Conservation (phyloP, 1,284 basidiomycete genomes). For the Ganoderma sinense region DNA sequence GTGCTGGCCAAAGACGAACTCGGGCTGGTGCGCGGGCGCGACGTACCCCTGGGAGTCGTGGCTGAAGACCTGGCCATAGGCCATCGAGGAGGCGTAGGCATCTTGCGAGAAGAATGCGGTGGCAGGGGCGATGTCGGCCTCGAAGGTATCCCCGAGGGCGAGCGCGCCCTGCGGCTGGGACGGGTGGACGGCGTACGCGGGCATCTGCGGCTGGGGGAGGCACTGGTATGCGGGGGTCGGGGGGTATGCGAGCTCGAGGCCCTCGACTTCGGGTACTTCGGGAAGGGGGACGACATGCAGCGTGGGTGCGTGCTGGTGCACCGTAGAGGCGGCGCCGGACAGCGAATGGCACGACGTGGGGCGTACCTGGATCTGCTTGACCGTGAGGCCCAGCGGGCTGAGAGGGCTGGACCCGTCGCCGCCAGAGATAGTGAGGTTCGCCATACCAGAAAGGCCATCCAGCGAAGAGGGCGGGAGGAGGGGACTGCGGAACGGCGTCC, state of each 20-base stretch:
- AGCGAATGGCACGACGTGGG: not conserved
- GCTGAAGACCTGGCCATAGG: not conserved
- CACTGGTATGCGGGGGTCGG: not conserved
- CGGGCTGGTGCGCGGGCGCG: not conserved
- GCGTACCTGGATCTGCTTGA: not conserved
- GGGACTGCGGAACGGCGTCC: constrained; percentile 21
- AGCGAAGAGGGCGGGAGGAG: constrained; percentile 18
- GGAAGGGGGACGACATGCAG: constrained; percentile 1
- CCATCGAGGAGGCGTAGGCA: not conserved
- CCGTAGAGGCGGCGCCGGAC: not conserved
- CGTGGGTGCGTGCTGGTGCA: not conserved
- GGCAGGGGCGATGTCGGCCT: not conserved
- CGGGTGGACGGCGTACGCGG: constrained; percentile 4
- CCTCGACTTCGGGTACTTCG: not conserved
- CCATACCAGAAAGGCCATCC: not conserved
- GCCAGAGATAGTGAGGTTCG: constrained; percentile 5
- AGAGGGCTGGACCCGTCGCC: constrained; percentile 5
- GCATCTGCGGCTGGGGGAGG: not conserved
- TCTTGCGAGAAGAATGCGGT: not conserved
- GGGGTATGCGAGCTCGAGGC: not conserved
- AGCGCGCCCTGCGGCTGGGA: constrained; percentile 16
- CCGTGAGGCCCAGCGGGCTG: constrained; percentile 3
- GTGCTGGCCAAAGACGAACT: not conserved
- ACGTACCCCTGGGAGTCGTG: not conserved
- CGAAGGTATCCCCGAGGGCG: constrained; percentile 12